phyloP scores from a whole-genome alignment of 352 stramenopile species.

The Pythium sp. region DNA sequence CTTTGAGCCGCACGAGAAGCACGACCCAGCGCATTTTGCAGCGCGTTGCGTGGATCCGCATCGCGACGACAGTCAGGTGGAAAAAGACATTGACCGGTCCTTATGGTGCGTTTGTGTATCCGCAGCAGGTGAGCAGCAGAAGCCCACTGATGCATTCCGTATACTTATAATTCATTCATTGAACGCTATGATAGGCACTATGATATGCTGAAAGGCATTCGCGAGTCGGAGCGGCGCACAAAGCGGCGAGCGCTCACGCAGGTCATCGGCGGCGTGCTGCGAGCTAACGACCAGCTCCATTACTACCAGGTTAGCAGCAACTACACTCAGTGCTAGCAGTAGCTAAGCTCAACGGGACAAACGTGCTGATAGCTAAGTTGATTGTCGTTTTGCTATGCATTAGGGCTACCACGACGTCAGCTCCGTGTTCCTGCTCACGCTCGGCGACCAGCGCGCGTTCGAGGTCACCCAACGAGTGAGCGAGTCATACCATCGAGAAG shows the following conservation, averaged over 20 bases:
- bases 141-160: background rate
- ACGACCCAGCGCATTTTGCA: slow-evolving; percentile 19
- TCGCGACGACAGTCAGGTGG: slow-evolving; percentile 65
- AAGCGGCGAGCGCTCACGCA: slow-evolving; percentile 64
- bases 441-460: slow-evolving; percentile 71
- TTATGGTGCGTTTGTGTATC: slow-evolving; percentile 34
- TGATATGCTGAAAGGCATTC: slow-evolving; percentile 55
- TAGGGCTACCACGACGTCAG: slow-evolving; percentile 93
- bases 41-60: slow-evolving; percentile 22
- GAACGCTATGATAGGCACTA: slow-evolving; percentile 47
- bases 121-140: background rate
- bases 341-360: slow-evolving; percentile 19
- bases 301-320: slow-evolving; percentile 64
- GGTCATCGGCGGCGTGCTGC: slow-evolving; percentile 55
- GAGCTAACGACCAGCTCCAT: slow-evolving; percentile 48
- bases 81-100: slow-evolving; percentile 86
- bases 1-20: slow-evolving; percentile 14
- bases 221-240: slow-evolving; percentile 54
- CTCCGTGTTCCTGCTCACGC: slow-evolving; percentile 77
- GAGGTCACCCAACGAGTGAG: slow-evolving; percentile 73
- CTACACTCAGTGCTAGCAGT: slow-evolving; percentile 15
- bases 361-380: background rate
- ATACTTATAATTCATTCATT: background rate
- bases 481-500: slow-evolving; percentile 87
- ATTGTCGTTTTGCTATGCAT: background rate